Evolutionary conservation across 2,329 filamentous ascomycete genomes (phyloP).

Genomic region (Endothia cerciana): DNA sequence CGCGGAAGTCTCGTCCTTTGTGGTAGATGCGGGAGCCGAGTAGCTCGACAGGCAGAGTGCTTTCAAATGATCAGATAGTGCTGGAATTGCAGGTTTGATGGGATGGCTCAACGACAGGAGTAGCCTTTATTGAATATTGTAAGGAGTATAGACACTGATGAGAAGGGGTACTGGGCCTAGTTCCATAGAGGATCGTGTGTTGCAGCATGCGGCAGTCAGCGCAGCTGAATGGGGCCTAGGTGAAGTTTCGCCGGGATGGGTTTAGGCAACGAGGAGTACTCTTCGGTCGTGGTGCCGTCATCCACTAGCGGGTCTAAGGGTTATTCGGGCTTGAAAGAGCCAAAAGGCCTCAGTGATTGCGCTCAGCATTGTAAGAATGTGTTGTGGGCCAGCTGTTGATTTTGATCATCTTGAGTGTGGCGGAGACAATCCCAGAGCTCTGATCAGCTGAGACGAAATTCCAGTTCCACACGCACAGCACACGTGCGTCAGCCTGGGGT

Average conservation of each 20-base stretch:
- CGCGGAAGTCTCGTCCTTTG: background rate
- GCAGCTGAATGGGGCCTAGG: background rate
- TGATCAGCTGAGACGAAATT: background rate
- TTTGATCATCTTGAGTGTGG: background rate
- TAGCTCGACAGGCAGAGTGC: background rate
- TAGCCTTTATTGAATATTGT: background rate
- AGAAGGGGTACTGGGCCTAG: background rate
- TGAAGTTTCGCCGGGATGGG: background rate
- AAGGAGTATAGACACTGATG: background rate
- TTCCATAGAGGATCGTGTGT: background rate
- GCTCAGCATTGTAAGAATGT: too few relatives aligned
- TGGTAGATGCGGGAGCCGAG: background rate
- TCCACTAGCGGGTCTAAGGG: background rate
- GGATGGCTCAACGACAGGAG: background rate
- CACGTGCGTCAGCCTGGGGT: background rate
- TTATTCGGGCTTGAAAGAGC: background rate
- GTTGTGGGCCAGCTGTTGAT: background rate
- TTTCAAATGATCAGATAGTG: background rate
- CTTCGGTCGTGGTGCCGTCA: background rate
- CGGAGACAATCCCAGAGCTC: background rate
- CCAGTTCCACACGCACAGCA: background rate
- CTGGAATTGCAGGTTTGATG: background rate
- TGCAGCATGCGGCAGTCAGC: background rate
- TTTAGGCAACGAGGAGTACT: background rate
- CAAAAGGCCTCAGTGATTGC: background rate